Base-by-base conservation (phyloP, 768 basidiomycete species). In the Tricholoma furcatifolium region DNA sequence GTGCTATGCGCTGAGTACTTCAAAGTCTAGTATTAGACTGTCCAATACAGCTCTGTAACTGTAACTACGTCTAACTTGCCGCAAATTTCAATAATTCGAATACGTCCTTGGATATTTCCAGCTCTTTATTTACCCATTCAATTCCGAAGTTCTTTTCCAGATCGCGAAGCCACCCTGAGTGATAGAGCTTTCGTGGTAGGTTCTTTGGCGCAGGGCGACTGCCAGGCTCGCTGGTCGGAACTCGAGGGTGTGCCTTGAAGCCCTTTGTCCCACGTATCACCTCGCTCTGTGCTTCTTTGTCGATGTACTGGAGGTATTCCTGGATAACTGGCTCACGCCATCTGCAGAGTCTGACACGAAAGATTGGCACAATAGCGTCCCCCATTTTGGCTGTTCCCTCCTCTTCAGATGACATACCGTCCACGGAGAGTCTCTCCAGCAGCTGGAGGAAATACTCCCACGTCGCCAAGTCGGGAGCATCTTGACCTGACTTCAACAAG, bases 351-450 rank as follows among this genome's bases (percentile, higher is more conserved):
- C 30, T 34, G 14, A 58, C 53, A 2, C n/a, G 15, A 30, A 43
- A 54, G 9, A 47, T 23, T 3, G 17, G 6, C 6, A 21, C 3
- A 4, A 34, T 27, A 1, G 12, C 17, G 2, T n/a, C 38, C n/a
- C 48, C 39, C 32, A 50, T 18, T 15, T 27, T 40, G 15, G 9
- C 35, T n/a, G 36, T 39, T 6, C 15, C 50, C 1, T 38, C 24
- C 11, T 59, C 57, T 20, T 59, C 57, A 11, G 57, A 59, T 6
- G 57, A 59, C 57, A 59, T 59, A 2, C 57, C 54, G 17, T 17
- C 47, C 5, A 49, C 6, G 11, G 20, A 31, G 7, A 59, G 48
- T 20, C 42, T 15, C 1, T 59, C 6, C 8, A 59, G 20, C 3
- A 59, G 6, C 4, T n/a, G 2, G 10, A 31, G 8, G 24, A 59